A percentile compares a stretch with the other conserved stretches of the same genome.
Conservation (phyloP, 1,139 yeast genomes). For the Blastobotrys serpentis region DNA sequence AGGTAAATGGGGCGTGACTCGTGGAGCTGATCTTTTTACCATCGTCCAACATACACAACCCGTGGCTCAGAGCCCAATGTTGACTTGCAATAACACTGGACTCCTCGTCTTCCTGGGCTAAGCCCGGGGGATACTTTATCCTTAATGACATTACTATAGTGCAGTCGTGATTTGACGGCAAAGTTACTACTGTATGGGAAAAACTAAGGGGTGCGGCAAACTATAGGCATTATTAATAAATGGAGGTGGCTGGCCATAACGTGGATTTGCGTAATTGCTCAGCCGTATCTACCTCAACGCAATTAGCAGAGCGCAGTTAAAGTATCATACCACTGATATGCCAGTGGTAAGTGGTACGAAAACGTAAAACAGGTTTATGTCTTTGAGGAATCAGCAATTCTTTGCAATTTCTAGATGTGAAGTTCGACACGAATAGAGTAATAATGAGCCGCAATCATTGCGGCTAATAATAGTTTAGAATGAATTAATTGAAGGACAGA, state of each 20-base stretch:
- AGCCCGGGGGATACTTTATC: conserved; percentile 24
- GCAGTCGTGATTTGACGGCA: too few relatives aligned
- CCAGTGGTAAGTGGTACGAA: not conserved
- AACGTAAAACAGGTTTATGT: not conserved
- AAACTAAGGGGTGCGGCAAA: too few relatives aligned
- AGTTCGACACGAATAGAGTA: too few relatives aligned
- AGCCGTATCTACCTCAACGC: not conserved
- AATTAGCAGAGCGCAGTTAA: not conserved
- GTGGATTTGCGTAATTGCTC: not conserved
- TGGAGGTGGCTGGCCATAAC: not conserved
- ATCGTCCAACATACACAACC: conserved; percentile 75
- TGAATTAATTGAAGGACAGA: too few relatives aligned
- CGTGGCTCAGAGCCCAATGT: conserved; percentile 80
- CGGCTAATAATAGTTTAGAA: too few relatives aligned
- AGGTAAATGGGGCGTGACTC: conserved; percentile 77
- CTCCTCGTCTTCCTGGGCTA: conserved; percentile 21
- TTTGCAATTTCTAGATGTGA: too few relatives aligned
- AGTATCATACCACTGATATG: too few relatives aligned
- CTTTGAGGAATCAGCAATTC: too few relatives aligned
- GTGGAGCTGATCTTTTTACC: conserved; percentile 44
- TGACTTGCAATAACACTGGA: conserved; percentile 39
- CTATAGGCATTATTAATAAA: not conserved
- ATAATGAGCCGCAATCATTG: too few relatives aligned
- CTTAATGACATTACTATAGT: too few relatives aligned
- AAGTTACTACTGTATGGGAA: too few relatives aligned